phyloP scores from a whole-genome alignment of 75 land plant species.

The Sequoia sempervirens region DNA sequence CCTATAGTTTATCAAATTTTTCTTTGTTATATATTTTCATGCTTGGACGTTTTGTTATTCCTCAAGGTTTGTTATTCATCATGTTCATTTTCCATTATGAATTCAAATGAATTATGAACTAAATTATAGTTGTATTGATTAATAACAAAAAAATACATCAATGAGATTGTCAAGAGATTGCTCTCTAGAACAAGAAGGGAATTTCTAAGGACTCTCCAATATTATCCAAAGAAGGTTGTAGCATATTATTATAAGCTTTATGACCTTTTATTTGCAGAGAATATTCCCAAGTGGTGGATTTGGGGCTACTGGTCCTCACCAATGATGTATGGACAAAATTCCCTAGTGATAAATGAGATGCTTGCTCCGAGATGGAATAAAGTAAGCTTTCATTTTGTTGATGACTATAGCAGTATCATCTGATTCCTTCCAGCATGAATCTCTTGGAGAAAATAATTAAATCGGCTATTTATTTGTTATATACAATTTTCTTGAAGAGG shows the following conservation, averaged over 20 bases:
- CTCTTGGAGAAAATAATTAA: no score
- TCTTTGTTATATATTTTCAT: conserved; percentile 34
- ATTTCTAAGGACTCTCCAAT: neutral
- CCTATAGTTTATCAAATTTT: conserved; percentile 46
- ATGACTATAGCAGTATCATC: no score
- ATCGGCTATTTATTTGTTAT: no score
- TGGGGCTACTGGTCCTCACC: conserved; percentile 43
- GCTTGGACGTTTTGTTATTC: conserved; percentile 46
- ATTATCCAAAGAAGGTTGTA: neutral
- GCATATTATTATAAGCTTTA: neutral
- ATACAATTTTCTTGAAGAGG: no score
- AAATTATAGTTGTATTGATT: neutral
- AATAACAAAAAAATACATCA: neutral
- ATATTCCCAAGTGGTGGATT: conserved; percentile 35
- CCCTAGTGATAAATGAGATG: conserved; percentile 25
- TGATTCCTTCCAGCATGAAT: no score
- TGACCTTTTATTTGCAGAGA: conserved; percentile 6
- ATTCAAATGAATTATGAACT: neutral
- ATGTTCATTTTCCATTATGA: neutral
- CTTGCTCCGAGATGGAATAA: conserved; percentile 29
- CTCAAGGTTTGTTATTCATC: conserved; percentile 25
- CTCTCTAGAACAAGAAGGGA: neutral
- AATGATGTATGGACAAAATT: conserved; percentile 23
- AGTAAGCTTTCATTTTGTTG: neutral
- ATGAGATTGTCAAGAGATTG: neutral